Base-by-base conservation (phyloP, 2,329 filamentous ascomycete species). In the Microdochium nivale region DNA sequence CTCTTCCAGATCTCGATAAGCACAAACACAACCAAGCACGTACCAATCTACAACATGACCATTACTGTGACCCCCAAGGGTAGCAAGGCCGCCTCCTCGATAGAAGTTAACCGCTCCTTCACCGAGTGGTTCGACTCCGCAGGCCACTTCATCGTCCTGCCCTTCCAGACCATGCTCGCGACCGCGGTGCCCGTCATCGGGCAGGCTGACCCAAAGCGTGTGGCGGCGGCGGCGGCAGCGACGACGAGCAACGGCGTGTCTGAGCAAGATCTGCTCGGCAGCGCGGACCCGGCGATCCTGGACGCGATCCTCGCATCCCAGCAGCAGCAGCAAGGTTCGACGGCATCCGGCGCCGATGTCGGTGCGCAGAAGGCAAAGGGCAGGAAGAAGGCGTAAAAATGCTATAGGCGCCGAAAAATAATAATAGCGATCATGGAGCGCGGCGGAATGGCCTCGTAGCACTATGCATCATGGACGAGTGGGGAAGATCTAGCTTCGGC, bases 151-250 rank as follows among this genome's bases (percentile, higher is more conserved):
- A 79, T 90, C 47, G 79, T 81, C 9, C 74, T 80, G 58, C 88
- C 88, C 5, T 91, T 94, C 70, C 88, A 94, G 76, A 79, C 84
- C 64, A 82, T 88, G 71, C 73, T 94, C 48, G 87, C 87, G 11
- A 78, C 77, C n/a, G 76, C 78, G 40, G 75, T 92, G 3, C 79
- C 83, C 1, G 64, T 79, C 30, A 77, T 92, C 55, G 87, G 84
- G 49, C 76, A 75, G 58, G 76, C 77, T 30, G 88, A 92, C 60
- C 78, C 83, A 35, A 79, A 79, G 65, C 75, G 77, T 52, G 74
- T 75, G n/a, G 68, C 66, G 2, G 58, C 63, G 37, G 62, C 65
- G 8, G 21, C 51, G 0, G 40, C 25, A n/a, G 47, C 14, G 40
- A 47, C 32, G 37, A 49, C 47, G 27, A 35, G n/a, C n/a, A n/a